These are phyloP conservation scores for Hura crepitans DNA, from an alignment of 441 rosid species.

Conservation along the genomic window DNA sequence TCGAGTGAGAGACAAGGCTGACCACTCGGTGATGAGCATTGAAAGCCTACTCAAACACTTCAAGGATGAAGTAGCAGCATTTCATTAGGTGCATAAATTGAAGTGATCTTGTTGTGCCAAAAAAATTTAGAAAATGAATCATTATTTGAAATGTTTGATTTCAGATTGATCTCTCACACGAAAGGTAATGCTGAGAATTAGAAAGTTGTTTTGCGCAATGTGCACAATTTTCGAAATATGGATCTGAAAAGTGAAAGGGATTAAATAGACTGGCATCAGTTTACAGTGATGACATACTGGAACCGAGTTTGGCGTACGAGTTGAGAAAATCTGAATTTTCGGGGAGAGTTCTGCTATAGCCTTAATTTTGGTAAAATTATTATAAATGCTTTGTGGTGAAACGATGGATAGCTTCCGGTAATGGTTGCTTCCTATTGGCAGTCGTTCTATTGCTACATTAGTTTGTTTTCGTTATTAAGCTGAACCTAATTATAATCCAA, in stretches of 20 bases:
- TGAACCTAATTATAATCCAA: too few relatives aligned
- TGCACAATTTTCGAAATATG: neutral
- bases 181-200: neutral
- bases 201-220: neutral
- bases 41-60: conserved; percentile 59
- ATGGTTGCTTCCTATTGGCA: too few relatives aligned
- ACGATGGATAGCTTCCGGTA: too few relatives aligned
- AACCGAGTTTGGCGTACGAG: too few relatives aligned
- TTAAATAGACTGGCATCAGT: too few relatives aligned
- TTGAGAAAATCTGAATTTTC: too few relatives aligned
- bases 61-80: conserved; percentile 51
- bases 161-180: neutral
- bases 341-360: too few relatives aligned
- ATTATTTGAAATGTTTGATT: neutral
- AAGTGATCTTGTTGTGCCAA: neutral
- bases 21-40: conserved; percentile 57
- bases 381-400: too few relatives aligned
- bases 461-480: too few relatives aligned
- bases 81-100: conserved; percentile 36
- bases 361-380: too few relatives aligned
- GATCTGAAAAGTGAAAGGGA: neutral
- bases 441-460: too few relatives aligned
- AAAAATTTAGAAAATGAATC: neutral
- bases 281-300: too few relatives aligned
- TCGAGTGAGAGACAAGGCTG: conserved; percentile 68